Evolutionary conservation across 768 basidiomycete species (phyloP).

Genomic region (Termitomyces sp.): DNA sequence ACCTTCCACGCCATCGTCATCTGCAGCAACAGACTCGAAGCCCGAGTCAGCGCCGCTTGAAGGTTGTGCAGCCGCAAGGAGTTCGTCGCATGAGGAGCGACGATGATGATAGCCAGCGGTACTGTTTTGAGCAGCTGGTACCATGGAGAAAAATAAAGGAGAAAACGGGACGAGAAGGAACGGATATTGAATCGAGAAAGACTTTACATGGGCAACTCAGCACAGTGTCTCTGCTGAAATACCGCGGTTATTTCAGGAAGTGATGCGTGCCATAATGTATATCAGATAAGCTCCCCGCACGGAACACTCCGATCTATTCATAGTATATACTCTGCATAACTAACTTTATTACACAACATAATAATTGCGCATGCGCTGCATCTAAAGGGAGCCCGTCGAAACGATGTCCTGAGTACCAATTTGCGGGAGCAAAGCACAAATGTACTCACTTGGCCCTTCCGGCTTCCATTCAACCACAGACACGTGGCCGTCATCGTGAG

Average conservation of each 20-base stretch:
- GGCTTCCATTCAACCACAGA: slow-evolving; percentile 26
- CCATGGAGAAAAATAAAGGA: background rate
- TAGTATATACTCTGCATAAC: background rate
- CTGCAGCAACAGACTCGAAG: slow-evolving; percentile 15
- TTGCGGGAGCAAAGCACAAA: too few relatives aligned
- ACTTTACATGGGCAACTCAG: slow-evolving; percentile 4
- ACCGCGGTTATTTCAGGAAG: background rate
- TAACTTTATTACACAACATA: slow-evolving; percentile 5
- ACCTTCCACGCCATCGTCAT: slow-evolving; percentile 19
- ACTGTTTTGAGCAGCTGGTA: background rate
- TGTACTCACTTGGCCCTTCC: slow-evolving; percentile 19
- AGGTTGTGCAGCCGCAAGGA: slow-evolving; percentile 14
- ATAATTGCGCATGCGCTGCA: background rate
- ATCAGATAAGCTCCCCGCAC: slow-evolving; percentile 4
- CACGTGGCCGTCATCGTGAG: slow-evolving; percentile 52
- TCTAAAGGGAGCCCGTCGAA: background rate
- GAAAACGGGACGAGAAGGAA: background rate
- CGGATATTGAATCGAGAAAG: background rate
- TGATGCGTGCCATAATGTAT: background rate
- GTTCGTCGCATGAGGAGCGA: slow-evolving; percentile 23
- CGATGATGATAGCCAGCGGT: slow-evolving; percentile 13
- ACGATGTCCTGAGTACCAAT: background rate
- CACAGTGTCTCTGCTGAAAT: background rate
- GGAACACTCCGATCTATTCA: background rate
- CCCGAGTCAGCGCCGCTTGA: slow-evolving; percentile 9